A percentile compares a stretch with the other conserved stretches of the same genome.
These are phyloP conservation scores for Aspergillus quadrilineatus DNA, from an alignment of 2,329 filamentous ascomycete genomes.

Conservation along the genomic window DNA sequence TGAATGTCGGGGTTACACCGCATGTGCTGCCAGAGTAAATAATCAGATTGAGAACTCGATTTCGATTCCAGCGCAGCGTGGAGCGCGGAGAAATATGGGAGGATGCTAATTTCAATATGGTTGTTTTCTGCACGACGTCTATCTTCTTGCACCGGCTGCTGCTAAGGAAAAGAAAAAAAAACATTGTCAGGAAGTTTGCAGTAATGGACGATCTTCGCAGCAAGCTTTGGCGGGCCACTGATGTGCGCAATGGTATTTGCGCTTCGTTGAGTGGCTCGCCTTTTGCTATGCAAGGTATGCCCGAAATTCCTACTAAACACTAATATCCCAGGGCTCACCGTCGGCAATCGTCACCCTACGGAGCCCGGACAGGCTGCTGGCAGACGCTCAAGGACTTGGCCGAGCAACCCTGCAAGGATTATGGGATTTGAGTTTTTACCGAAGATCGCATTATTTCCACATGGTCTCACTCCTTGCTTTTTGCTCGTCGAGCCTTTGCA, in stretches of 20 bases:
- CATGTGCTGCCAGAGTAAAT: background rate
- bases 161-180: too few species aligned
- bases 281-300: slow-evolving; percentile 6
- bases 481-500: background rate
- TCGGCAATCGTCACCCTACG: background rate
- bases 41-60: background rate
- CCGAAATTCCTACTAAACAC: slow-evolving; percentile 1
- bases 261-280: too few species aligned
- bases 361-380: too few species aligned
- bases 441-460: slow-evolving; percentile 18
- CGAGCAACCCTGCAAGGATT: background rate
- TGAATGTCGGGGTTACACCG: slow-evolving; percentile 6
- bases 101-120: background rate
- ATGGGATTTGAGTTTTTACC: background rate
- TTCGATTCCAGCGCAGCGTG: background rate
- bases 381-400: background rate
- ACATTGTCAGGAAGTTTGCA: background rate
- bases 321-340: background rate
- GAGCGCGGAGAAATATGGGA: too few species aligned
- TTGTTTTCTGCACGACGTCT: background rate
- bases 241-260: too few species aligned
- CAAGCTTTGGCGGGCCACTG: background rate
- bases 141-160: background rate
- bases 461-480: slow-evolving; percentile 25
- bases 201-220: background rate